A percentile compares a stretch with the other conserved stretches of the same genome.
Evolutionary conservation across 2,329 filamentous ascomycete species (phyloP).

Genomic region (Phoma sp.): DNA sequence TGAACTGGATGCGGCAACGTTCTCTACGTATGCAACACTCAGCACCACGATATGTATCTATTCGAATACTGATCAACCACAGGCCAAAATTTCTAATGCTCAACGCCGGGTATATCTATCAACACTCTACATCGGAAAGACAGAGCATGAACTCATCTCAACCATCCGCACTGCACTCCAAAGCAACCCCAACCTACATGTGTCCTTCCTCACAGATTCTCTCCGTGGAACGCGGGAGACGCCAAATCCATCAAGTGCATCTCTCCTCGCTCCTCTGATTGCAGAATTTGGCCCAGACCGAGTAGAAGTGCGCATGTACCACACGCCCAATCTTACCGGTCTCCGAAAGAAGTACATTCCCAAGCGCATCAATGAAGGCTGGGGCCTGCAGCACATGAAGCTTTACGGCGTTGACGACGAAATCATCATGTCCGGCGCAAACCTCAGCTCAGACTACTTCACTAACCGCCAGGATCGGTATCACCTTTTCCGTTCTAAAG

Average conservation of each 20-base stretch:
- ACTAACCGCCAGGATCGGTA: slow-evolving; percentile 95
- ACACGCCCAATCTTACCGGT: slow-evolving; percentile 94
- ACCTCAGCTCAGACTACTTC: slow-evolving; percentile 93
- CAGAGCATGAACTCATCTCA: slow-evolving; percentile 85
- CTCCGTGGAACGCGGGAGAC: slow-evolving; percentile 91
- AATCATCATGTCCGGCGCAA: slow-evolving; percentile 88
- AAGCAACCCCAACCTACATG: slow-evolving; percentile 75
- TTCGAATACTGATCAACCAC: slow-evolving; percentile 18
- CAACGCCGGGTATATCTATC: slow-evolving; percentile 85
- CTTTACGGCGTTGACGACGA: slow-evolving; percentile 95
- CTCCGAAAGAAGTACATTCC: slow-evolving; percentile 84
- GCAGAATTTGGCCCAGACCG: slow-evolving; percentile 81
- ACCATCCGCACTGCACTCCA: slow-evolving; percentile 78
- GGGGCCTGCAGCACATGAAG: slow-evolving; percentile 99
- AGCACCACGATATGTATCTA: not conserved
- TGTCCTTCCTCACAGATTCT: slow-evolving; percentile 91
- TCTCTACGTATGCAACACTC: not conserved
- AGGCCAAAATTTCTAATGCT: slow-evolving; percentile 78
- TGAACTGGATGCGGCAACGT: not conserved
- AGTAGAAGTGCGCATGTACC: slow-evolving; percentile 96
- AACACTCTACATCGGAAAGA: slow-evolving; percentile 96
- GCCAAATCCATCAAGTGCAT: slow-evolving; percentile 85
- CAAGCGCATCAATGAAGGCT: slow-evolving; percentile 93
- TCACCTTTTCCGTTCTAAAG: slow-evolving; percentile 82
- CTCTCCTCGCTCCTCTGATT: slow-evolving; percentile 83